Conservation (phyloP, 2,329 filamentous ascomycete genomes). For the Alternaria sp. region DNA sequence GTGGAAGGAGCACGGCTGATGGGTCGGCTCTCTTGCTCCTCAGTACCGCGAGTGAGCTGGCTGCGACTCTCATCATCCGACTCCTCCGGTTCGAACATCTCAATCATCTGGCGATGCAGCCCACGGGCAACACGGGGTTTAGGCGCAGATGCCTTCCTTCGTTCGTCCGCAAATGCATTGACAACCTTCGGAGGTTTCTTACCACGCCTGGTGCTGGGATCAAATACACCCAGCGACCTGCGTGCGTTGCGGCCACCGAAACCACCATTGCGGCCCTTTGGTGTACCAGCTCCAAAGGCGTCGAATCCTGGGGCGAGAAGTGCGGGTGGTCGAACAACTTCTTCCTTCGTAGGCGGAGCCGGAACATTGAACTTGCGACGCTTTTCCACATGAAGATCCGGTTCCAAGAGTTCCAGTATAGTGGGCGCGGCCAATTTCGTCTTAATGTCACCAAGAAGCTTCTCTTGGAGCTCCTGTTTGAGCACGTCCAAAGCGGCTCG, state of each 20-base stretch:
- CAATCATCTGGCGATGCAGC: conserved; percentile 78
- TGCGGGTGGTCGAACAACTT: conserved; percentile 62
- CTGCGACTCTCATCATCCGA: conserved; percentile 77
- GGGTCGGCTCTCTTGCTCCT: conserved; percentile 82
- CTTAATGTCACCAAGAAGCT: conserved; percentile 87
- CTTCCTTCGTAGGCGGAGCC: conserved; percentile 66
- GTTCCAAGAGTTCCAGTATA: conserved; percentile 82
- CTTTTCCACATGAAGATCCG: conserved; percentile 78
- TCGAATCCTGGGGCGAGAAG: conserved; percentile 64
- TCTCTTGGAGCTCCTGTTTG: conserved; percentile 80
- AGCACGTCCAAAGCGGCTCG: conserved; percentile 80
- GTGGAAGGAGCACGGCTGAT: conserved; percentile 69
- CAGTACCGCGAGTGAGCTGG: conserved; percentile 75
- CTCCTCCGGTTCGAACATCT: conserved; percentile 79
- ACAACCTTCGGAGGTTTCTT: conserved; percentile 47
- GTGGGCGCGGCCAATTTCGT: conserved; percentile 82
- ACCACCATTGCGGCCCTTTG: conserved; percentile 55
- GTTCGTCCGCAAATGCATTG: conserved; percentile 63
- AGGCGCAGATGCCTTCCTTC: conserved; percentile 61
- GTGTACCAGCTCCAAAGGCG: conserved; percentile 68
- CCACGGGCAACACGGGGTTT: conserved; percentile 70
- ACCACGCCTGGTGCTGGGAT: conserved; percentile 51
- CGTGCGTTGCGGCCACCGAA: conserved; percentile 50
- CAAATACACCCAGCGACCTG: conserved; percentile 53
- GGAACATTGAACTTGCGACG: conserved; percentile 79